phyloP scores from a whole-genome alignment of 1,284 basidiomycete genomes.

The Ganoderma sinense region DNA sequence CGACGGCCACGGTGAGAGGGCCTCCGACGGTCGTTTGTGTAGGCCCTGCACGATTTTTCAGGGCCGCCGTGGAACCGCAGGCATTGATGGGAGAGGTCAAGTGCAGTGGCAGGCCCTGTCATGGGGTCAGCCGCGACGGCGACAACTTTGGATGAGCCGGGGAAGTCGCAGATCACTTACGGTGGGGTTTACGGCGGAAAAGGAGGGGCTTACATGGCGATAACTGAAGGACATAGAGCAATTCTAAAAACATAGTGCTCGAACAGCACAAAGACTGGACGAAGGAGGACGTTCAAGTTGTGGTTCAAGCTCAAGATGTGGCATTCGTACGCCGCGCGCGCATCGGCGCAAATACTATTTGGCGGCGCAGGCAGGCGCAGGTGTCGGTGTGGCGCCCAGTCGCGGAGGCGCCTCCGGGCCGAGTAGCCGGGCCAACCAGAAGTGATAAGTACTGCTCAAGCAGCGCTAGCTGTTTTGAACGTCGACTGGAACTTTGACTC shows the following conservation, averaged over 20 bases:
- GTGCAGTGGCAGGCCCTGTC: background rate
- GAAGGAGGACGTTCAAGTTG: too few relatives aligned
- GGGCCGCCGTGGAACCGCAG: background rate
- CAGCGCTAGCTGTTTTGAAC: background rate
- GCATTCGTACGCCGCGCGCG: too few relatives aligned
- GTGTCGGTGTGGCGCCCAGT: too few relatives aligned
- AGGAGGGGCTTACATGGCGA: too few relatives aligned
- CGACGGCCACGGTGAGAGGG: background rate
- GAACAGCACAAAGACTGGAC: too few relatives aligned
- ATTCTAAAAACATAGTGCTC: too few relatives aligned
- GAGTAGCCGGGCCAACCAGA: background rate
- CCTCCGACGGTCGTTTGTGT: background rate
- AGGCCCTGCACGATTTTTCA: background rate
- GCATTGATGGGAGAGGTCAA: constrained; percentile 2
- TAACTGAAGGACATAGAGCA: too few relatives aligned
- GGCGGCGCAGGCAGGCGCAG: too few relatives aligned
- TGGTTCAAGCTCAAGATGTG: too few relatives aligned
- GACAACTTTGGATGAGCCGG: background rate
- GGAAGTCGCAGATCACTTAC: background rate
- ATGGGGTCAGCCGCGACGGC: background rate
- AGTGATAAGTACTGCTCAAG: too few relatives aligned
- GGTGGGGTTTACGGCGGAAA: too few relatives aligned
- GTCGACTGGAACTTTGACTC: background rate
- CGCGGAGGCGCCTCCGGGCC: background rate
- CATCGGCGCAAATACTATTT: too few relatives aligned